Conservation (phyloP, 129 eudicot species). For the Flaveria robusta region DNA sequence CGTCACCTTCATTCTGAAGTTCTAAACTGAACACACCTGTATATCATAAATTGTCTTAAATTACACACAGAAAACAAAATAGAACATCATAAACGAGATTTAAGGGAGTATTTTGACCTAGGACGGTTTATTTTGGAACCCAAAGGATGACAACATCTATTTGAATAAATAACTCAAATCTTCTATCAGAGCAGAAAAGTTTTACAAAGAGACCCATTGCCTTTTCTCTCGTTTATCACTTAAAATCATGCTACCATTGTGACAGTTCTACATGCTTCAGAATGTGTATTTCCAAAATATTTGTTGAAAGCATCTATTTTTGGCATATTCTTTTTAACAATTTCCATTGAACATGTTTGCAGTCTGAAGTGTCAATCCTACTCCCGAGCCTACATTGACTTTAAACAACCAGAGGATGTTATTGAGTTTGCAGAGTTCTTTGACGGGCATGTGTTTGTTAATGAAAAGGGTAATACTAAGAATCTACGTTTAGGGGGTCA, state of each 20-base stretch:
- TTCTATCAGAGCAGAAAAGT: slow-evolving; percentile 11
- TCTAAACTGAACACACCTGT: neutral
- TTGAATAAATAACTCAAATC: slow-evolving; percentile 3
- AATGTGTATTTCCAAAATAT: slow-evolving; percentile 6
- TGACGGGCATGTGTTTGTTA: slow-evolving; percentile 84
- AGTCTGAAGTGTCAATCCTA: slow-evolving; percentile 60
- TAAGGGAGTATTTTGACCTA: slow-evolving; percentile 6
- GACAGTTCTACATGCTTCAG: slow-evolving; percentile 22
- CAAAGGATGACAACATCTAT: slow-evolving; percentile 15
- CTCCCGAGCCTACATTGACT: slow-evolving; percentile 79
- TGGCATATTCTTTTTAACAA: slow-evolving; percentile 10
- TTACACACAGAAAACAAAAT: neutral
- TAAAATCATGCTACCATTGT: neutral
- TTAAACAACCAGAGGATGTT: slow-evolving; percentile 78
- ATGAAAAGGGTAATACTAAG: slow-evolving; percentile 74
- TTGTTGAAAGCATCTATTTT: slow-evolving; percentile 3
- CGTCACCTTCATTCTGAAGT: neutral
- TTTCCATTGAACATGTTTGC: slow-evolving; percentile 43
- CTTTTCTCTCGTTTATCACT: neutral
- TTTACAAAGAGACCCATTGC: neutral
- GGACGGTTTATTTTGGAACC: neutral
- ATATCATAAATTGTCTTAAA: slow-evolving; percentile 4
- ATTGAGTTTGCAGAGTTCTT: slow-evolving; percentile 92
- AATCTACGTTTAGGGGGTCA: slow-evolving; percentile 18
- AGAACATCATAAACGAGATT: neutral